Evolutionary conservation across 768 basidiomycete species (phyloP), one percentile per base, ranked within the genome.

Genomic region (Mycena polygramma): DNA sequence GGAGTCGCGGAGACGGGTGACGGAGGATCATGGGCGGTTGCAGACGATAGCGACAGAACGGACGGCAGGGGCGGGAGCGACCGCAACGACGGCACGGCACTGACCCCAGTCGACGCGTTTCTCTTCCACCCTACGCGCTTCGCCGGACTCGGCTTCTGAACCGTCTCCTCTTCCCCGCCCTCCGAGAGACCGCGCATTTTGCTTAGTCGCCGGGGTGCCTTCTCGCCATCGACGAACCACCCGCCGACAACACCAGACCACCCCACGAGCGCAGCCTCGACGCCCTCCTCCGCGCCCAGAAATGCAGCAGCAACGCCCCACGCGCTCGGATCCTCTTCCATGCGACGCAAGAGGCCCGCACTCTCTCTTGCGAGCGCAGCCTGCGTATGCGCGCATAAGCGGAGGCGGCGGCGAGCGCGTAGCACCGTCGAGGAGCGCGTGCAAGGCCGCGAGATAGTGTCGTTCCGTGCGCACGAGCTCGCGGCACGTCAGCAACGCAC

Each of bases 301-400:
- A 92, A 90, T 9, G 91, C 88, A 7, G 84, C 82, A 14, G 89
- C 87, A 37, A 92, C 87, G 11, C 91, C 91, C 82, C 85, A 87
- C 4, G 89, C 89, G 52, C 89, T 91, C 17, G 91, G 91, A 63
- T 92, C 90, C 37, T 75, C 75, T 41, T 88, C 83, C 75, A 91
- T 84, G n/a, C 79, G 79, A 22, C 78, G 78, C n/a, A 90, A 72
- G 49, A 91, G 80, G 20, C 78, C 77, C 60, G 87, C 83, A 36
- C 90, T 91, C 22, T 83, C 86, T 20, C 76, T 73, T 43, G 89
- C 81, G 14, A 92, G 84, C 10, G 81, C 83, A 20, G 83, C 86
- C n/a, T 17, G 89, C 79, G 71, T 91, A 86, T 13, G 82, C 76
- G 24, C 84, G 75, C 83, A 92, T 86, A 17, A 86, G 79, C 20